Evolutionary conservation across 1,139 yeast species (phyloP).

Genomic region (Protomyces arabidopsidicola): DNA sequence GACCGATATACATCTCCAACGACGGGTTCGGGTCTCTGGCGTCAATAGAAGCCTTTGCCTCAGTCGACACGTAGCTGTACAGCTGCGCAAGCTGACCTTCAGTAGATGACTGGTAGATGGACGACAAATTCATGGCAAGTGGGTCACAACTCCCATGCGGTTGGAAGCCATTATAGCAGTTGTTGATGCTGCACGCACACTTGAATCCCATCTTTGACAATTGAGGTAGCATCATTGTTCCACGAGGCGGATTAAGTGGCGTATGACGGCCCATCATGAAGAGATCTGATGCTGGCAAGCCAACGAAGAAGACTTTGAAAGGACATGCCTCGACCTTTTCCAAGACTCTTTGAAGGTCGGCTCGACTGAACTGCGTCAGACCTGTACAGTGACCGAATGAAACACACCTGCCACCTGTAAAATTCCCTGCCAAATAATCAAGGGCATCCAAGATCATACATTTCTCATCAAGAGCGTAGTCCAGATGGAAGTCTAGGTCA

Average conservation of each 20-base stretch:
- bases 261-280: conserved; percentile 1
- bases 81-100: not conserved
- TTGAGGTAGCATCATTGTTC: not conserved
- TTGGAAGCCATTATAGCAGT: not conserved
- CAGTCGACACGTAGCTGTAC: not conserved
- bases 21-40: not conserved
- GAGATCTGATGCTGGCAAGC: not conserved
- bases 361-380: not conserved
- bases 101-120: not conserved
- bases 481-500: not conserved
- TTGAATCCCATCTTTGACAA: not conserved
- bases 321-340: not conserved
- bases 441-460: not conserved
- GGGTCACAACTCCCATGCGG: not conserved
- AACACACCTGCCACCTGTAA: not conserved
- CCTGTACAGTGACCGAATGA: conserved; percentile 1
- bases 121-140: not conserved
- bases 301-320: not conserved
- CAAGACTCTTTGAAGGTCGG: not conserved
- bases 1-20: not conserved
- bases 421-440: not conserved
- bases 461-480: not conserved
- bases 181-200: conserved; percentile 1
- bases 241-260: not conserved
- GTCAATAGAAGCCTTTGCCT: not conserved